Evolutionary conservation across 2,329 filamentous ascomycete genomes (phyloP).

Genomic region (Aspergillus carbonarius): DNA sequence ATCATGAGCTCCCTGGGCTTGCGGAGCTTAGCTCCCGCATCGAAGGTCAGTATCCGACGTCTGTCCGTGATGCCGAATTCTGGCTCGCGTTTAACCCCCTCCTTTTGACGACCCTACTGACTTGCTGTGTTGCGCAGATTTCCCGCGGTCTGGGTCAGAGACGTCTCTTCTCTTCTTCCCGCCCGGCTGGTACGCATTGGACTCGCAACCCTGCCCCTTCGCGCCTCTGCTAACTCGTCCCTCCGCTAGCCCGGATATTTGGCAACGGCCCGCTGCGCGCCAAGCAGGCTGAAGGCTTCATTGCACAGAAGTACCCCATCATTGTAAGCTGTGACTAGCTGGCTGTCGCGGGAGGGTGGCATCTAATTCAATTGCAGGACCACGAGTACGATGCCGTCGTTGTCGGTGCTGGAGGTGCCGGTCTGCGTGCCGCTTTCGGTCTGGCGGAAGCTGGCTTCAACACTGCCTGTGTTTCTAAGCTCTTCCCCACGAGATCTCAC

Average conservation of each 20-base stretch:
- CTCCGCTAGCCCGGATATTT: slow-evolving; percentile 71
- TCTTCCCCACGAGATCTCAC: slow-evolving; percentile 64
- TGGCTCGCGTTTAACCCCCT: slow-evolving; percentile 9
- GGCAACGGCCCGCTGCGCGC: slow-evolving; percentile 82
- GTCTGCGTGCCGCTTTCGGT: slow-evolving; percentile 63
- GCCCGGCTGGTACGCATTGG: slow-evolving; percentile 66
- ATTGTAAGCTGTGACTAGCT: slow-evolving; percentile 63
- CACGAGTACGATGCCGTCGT: slow-evolving; percentile 99
- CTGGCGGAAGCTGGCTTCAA: slow-evolving; percentile 64
- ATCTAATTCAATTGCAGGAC: slow-evolving; percentile 57
- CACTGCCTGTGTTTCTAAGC: slow-evolving; percentile 64
- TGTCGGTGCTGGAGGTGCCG: slow-evolving; percentile 64
- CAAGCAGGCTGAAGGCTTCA: slow-evolving; percentile 85
- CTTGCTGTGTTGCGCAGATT: slow-evolving; percentile 51
- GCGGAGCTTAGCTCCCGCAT: slow-evolving; percentile 51
- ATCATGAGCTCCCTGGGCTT: slow-evolving; percentile 52
- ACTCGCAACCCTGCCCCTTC: slow-evolving; percentile 17
- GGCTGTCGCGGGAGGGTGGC: not conserved
- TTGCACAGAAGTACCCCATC: slow-evolving; percentile 89
- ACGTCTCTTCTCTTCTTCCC: slow-evolving; percentile 84
- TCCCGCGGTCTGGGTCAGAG: slow-evolving; percentile 63
- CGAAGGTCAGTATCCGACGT: slow-evolving; percentile 44
- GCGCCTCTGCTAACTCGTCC: slow-evolving; percentile 24
- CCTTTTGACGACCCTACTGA: slow-evolving; percentile 22
- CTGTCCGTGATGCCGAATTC: slow-evolving; percentile 14